Evolutionary conservation across 1,284 basidiomycete genomes (phyloP).

Genomic region (Sanghuangporus sanghuang): DNA sequence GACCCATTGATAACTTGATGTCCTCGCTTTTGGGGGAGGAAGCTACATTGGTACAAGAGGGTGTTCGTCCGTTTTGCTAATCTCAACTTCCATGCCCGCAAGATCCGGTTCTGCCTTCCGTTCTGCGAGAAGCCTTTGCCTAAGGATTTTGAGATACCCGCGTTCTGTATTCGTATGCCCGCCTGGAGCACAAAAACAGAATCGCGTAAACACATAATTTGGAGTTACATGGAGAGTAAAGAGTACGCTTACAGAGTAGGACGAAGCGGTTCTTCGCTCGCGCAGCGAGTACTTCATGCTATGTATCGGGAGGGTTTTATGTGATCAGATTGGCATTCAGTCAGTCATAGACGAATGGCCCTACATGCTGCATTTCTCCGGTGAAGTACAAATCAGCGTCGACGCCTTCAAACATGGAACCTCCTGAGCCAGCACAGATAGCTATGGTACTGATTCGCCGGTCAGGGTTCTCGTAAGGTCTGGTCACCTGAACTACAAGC

Average conservation of each 20-base stretch:
- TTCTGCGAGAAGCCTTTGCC: conserved; percentile 40
- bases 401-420: conserved; percentile 62
- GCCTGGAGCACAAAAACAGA: conserved; percentile 34
- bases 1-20: neutral
- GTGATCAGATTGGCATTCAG: neutral
- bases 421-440: conserved; percentile 84
- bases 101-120: conserved; percentile 29
- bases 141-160: conserved; percentile 71
- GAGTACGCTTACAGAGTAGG: conserved; percentile 61
- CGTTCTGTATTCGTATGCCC: conserved; percentile 89
- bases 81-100: conserved; percentile 40
- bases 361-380: conserved; percentile 87
- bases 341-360: conserved; percentile 23
- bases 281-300: conserved; percentile 82
- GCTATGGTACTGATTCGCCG: conserved; percentile 52
- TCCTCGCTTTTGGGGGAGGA: neutral
- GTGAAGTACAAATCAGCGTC: conserved; percentile 83
- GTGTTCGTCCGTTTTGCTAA: conserved; percentile 57
- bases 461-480: conserved; percentile 32
- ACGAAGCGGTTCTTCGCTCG: conserved; percentile 70
- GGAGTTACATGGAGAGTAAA: neutral
- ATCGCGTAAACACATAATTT: neutral
- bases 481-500: conserved; percentile 70
- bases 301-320: conserved; percentile 7
- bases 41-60: conserved; percentile 39